Base-by-base conservation (phyloP, 768 basidiomycete species). In the Pleurotus tuoliensis region DNA sequence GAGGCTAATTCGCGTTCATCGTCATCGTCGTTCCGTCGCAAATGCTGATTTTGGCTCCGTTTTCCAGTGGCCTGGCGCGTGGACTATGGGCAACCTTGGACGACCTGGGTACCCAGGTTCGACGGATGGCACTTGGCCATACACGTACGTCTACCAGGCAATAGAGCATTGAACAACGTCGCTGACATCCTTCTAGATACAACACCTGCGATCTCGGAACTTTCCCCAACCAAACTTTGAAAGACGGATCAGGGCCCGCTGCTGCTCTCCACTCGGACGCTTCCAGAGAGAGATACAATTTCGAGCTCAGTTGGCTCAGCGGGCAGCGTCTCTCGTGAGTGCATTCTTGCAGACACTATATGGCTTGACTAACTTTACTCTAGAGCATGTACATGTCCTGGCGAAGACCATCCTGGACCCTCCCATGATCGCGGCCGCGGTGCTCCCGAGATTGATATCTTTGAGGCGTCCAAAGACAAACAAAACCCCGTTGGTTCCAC, bases 71-170 rank as follows among this genome's bases (percentile, higher is more conserved):
- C 92, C 90, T 38, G 91, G 88, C 61, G 82, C 81, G 2, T 94
- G 92, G 92, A 90, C 88, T 16, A 88, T 90, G 86, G 92, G 92
- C 2, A 96, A 94, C 66, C 78, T 94, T 4, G 92, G 84, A 1
- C 73, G 93, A 39, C 84, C 92, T 0, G 93, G 92, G 5, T 94
- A 90, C 67, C 73, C 82, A 4, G 90, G 86, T 0, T 84, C 89
- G 1, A 88, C 87, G 1, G 91, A 94, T 49, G 92, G 93, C 3
- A 78, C 79, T 56, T 90, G 91, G 89, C 90, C 91, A 1, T 92
- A 92, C 71, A 86, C 90, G 70, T 87, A 69, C 58, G 81, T 72
- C 25, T 11, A 13, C 46, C 27, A 22, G 16, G 5, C 40, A 22
- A n/a, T 22, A 6, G 18, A 11, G 30, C 9, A 0, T 34, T 34